phyloP scores from a whole-genome alignment of 441 rosid species.

The Jatropha podagrica region DNA sequence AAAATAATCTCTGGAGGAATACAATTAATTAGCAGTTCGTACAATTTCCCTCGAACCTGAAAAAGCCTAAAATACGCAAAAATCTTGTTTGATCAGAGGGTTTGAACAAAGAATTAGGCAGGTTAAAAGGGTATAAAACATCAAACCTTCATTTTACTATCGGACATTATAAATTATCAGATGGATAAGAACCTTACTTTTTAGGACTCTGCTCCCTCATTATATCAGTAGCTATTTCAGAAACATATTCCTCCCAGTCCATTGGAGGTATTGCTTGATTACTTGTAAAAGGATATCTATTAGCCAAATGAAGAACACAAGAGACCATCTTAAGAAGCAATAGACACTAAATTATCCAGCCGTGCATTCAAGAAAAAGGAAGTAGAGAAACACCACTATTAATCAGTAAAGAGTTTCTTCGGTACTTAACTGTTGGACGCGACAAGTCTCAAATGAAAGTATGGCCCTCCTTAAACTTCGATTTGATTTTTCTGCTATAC shows the following conservation, averaged over 20 bases:
- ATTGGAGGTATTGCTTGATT: conserved; percentile 78
- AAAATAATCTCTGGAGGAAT: conserved; percentile 81
- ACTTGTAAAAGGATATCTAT: conserved; percentile 74
- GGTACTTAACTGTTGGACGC: conserved; percentile 83
- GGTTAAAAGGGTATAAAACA: neutral
- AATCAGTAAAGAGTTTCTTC: conserved; percentile 1
- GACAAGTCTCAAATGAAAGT: conserved; percentile 84
- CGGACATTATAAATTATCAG: conserved; percentile 5
- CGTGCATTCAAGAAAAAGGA: conserved; percentile 9
- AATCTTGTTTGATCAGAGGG: conserved; percentile 21
- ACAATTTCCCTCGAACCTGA: conserved; percentile 85
- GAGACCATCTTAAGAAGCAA: conserved; percentile 17
- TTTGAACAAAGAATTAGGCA: neutral
- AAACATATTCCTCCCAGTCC: conserved; percentile 97
- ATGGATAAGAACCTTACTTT: conserved; percentile 41
- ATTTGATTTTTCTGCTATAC: conserved; percentile 80
- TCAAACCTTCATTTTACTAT: neutral
- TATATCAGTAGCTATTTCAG: conserved; percentile 83
- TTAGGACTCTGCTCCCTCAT: conserved; percentile 97
- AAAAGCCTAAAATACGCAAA: conserved; percentile 55
- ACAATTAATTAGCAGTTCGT: conserved; percentile 81
- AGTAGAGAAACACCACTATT: neutral
- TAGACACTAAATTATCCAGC: conserved; percentile 10
- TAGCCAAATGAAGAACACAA: conserved; percentile 12
- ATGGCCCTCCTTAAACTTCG: conserved; percentile 87